Evolutionary conservation across 495 filamentous ascomycete species (phyloP).

Genomic region (Cercophora newfieldiana): DNA sequence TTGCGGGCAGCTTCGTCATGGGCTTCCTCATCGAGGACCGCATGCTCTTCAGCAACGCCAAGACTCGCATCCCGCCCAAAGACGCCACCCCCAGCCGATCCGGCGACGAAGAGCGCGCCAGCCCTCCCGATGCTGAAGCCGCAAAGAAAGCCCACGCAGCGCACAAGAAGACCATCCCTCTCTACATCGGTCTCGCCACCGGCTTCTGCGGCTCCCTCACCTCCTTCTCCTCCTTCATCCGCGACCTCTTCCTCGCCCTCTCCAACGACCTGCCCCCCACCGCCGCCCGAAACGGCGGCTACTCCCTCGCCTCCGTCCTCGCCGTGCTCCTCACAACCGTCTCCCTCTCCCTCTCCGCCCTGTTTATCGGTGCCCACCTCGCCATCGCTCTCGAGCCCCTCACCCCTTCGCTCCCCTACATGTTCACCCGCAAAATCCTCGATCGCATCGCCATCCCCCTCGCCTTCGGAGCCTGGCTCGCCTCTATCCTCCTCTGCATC

Average conservation of each 20-base stretch:
- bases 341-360: slow-evolving; percentile 63
- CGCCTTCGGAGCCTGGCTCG: slow-evolving; percentile 74
- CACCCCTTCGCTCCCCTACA: slow-evolving; percentile 60
- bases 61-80: neutral
- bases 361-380: slow-evolving; percentile 75
- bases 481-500: slow-evolving; percentile 70
- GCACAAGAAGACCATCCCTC: slow-evolving; percentile 78
- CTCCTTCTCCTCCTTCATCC: slow-evolving; percentile 86
- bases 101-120: slow-evolving; percentile 25
- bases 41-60: slow-evolving; percentile 68
- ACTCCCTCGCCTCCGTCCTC: slow-evolving; percentile 77
- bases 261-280: slow-evolving; percentile 61
- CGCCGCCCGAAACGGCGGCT: slow-evolving; percentile 65
- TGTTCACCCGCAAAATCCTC: slow-evolving; percentile 56
- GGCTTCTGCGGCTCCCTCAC: slow-evolving; percentile 95
- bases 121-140: slow-evolving; percentile 35
- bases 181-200: slow-evolving; percentile 89
- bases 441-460: slow-evolving; percentile 64
- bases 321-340: slow-evolving; percentile 69
- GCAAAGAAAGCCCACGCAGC: slow-evolving; percentile 54
- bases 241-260: slow-evolving; percentile 81
- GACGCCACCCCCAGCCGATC: neutral
- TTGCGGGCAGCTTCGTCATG: slow-evolving; percentile 79
- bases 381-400: slow-evolving; percentile 61
- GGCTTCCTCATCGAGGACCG: slow-evolving; percentile 83